Evolutionary conservation across 202 grass and related monocot genomes (phyloP).

Genomic region (Digitaria exilis): DNA sequence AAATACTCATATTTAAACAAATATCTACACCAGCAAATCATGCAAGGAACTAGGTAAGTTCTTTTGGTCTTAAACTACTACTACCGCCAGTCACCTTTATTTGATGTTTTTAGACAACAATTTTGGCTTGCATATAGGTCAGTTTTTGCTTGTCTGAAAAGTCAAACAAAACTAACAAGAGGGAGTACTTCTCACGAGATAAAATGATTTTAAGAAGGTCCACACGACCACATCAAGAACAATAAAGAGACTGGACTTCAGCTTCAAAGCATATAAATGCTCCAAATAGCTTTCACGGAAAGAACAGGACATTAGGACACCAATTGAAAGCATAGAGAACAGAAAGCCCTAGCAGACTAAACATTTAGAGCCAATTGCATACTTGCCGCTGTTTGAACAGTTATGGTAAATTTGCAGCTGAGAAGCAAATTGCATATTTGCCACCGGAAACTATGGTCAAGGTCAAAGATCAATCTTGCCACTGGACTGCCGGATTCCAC

Average conservation of each 20-base stretch:
- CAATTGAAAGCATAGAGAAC: background rate
- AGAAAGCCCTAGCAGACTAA: background rate
- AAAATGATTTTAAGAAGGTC: background rate
- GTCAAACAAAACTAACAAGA: background rate
- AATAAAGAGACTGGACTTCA: background rate
- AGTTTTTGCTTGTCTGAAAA: background rate
- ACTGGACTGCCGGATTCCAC: background rate
- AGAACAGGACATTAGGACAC: background rate
- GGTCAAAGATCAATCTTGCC: background rate
- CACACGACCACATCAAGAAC: conserved; percentile 4
- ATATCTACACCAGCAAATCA: background rate
- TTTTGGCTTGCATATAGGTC: background rate
- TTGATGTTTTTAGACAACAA: background rate
- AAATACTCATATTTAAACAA: background rate
- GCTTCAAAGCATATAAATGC: background rate
- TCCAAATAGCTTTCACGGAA: background rate
- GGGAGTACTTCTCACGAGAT: background rate
- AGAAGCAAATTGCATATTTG: background rate
- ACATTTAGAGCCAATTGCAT: background rate
- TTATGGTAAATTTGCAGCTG: background rate
- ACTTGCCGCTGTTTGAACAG: background rate
- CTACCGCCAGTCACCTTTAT: background rate
- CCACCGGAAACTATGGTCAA: background rate
- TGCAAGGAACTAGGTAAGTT: background rate
- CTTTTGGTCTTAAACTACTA: conserved; percentile 9